Evolutionary conservation across 345 rosid genomes (phyloP).

Genomic region (Pelargonium nanum): DNA sequence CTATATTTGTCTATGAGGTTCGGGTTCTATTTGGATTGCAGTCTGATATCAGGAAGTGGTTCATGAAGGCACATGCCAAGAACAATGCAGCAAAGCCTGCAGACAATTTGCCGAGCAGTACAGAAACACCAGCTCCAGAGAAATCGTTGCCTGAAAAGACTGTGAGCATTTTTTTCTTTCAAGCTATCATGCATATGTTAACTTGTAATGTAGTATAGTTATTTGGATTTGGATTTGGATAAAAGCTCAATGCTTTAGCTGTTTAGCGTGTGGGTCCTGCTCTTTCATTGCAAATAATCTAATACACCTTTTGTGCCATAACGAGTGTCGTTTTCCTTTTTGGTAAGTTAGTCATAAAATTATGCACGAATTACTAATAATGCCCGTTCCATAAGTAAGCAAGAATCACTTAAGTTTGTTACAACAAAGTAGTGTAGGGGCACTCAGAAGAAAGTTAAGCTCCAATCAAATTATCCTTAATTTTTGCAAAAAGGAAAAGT

Average conservation of each 20-base stretch:
- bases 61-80: conserved; percentile 85
- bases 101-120: conserved; percentile 22
- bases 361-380: too few species aligned
- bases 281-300: too few species aligned
- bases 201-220: background rate
- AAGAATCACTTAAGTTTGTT: too few species aligned
- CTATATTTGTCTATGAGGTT: background rate
- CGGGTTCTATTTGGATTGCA: conserved; percentile 20
- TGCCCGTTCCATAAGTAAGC: too few species aligned
- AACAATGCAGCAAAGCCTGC: conserved; percentile 37
- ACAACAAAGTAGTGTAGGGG: too few species aligned
- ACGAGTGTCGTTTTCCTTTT: too few species aligned
- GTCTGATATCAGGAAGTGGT: conserved; percentile 98
- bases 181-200: background rate
- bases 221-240: background rate
- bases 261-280: too few species aligned
- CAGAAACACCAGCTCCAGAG: conserved; percentile 18
- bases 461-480: too few species aligned
- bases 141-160: conserved; percentile 20
- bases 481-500: too few species aligned
- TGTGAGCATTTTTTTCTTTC: conserved; percentile 25
- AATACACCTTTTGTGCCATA: too few species aligned
- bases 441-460: too few species aligned
- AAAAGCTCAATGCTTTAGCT: background rate
- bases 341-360: too few species aligned